Base-by-base conservation (phyloP, 345 rosid genomes). In the Pelargonium nanum region DNA sequence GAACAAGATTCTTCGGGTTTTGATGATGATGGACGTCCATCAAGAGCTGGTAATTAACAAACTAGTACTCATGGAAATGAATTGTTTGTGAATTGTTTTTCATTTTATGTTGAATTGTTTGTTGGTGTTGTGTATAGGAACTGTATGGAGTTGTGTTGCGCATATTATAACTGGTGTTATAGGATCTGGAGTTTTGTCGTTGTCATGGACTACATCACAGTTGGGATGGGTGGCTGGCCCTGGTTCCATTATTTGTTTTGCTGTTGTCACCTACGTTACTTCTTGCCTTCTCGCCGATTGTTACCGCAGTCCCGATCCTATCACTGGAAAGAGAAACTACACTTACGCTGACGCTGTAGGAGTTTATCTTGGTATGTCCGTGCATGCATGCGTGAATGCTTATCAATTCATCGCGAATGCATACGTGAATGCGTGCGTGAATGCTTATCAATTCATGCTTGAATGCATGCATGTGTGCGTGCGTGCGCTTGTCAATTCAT, bases 211-310 rank as follows among this genome's bases (percentile, higher is more conserved):
- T 17, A 59, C 62, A 5, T 22, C 62, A 0, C 62, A 32, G 21
- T 45, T 59, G 17, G 62, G 62, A 34, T 59, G 62, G 62, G 34
- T 59, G 7, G 62, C 62, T 9, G 62, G 62, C 23, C 62, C 62
- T 8, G 26, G 10, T 59, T 23, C 19, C 52, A 20, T 59, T 48
- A 2, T 59, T 15, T 40, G 21, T 17, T 59, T 59, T 45, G 16
- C 62, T 1, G 7, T 21, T 13, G 24, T 59, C 13, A 59, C 62
- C 45, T 59, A 22, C 15, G 22, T 19, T 23, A 7, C 62, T 59
- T 20, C 62, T 1, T 32, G 17, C 24, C 62, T 59, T 22, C 62
- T 59, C 7, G 22, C 62, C 5, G 62, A 10, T 59, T 59, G 62
- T 59, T 59, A 59, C 20, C 24, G 62, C 5, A 28, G 50, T 12